phyloP scores from a whole-genome alignment of 495 filamentous ascomycete genomes.

The Penicillium cinerascens region DNA sequence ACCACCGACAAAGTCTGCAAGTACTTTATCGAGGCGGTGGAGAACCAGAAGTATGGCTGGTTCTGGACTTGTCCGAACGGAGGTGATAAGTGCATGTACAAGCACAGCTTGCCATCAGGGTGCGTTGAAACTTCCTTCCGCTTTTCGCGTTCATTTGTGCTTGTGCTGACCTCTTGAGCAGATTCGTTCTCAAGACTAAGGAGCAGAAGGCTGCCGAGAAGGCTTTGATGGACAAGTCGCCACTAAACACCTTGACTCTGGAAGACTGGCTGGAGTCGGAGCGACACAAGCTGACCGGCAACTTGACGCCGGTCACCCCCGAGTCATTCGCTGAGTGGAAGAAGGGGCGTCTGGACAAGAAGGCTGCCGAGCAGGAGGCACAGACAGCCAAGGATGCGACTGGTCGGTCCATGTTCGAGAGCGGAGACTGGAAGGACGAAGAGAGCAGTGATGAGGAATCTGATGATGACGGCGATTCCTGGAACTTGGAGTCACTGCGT shows the following conservation, averaged over 20 bases:
- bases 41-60: slow-evolving; percentile 98
- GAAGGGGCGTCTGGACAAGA: slow-evolving; percentile 89
- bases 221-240: slow-evolving; percentile 94
- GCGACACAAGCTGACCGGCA: slow-evolving; percentile 87
- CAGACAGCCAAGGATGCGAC: slow-evolving; percentile 90
- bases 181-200: slow-evolving; percentile 95
- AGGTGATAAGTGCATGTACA: slow-evolving; percentile 97
- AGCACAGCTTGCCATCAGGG: slow-evolving; percentile 90
- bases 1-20: slow-evolving; percentile 99
- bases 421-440: slow-evolving; percentile 81
- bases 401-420: slow-evolving; percentile 90
- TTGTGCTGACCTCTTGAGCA: slow-evolving; percentile 36
- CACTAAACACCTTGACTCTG: slow-evolving; percentile 87
- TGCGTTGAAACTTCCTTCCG: slow-evolving; percentile 40
- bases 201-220: slow-evolving; percentile 96
- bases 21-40: slow-evolving; percentile 95
- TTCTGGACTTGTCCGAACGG: slow-evolving; percentile 98
- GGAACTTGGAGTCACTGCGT: slow-evolving; percentile 75
- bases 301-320: slow-evolving; percentile 84
- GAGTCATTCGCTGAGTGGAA: slow-evolving; percentile 96
- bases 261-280: slow-evolving; percentile 97
- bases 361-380: slow-evolving; percentile 86
- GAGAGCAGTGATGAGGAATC: slow-evolving; percentile 59
- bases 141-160: not conserved
- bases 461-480: slow-evolving; percentile 55